phyloP scores from a whole-genome alignment of 768 basidiomycete genomes.

The Boletus fagicola region DNA sequence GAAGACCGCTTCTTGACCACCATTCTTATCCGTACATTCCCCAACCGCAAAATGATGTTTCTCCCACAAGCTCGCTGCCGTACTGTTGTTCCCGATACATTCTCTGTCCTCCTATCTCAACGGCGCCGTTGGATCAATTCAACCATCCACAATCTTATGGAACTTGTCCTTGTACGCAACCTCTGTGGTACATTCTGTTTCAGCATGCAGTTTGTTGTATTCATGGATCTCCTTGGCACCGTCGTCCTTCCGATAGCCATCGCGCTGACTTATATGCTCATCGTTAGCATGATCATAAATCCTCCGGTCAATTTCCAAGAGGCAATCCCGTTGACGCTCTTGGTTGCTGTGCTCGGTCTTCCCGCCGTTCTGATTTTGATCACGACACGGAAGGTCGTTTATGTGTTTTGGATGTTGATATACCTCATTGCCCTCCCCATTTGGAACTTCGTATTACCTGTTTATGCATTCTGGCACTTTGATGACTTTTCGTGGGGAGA shows the following conservation, averaged over 20 bases:
- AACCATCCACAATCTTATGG: constrained; percentile 99
- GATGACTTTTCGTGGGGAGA: constrained; percentile 99
- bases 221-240: constrained; percentile 93
- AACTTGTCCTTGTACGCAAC: constrained; percentile 93
- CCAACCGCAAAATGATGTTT: constrained; percentile 99
- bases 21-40: constrained; percentile 93
- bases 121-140: constrained; percentile 99
- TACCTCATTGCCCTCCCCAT: constrained; percentile 91
- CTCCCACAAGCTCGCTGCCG: constrained; percentile 93
- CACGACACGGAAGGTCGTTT: constrained; percentile 92
- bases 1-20: constrained; percentile 99
- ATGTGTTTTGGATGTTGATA: constrained; percentile 97
- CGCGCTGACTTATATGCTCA: constrained; percentile 81
- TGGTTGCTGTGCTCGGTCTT: constrained; percentile 88
- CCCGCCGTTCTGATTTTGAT: constrained; percentile 91
- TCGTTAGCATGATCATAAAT: constrained; percentile 72
- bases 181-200: constrained; percentile 99
- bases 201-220: constrained; percentile 99
- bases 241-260: constrained; percentile 95
- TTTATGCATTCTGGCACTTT: constrained; percentile 99
- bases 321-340: constrained; percentile 89
- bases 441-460: constrained; percentile 93
- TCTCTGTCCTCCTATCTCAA: constrained; percentile 89
- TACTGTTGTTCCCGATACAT: constrained; percentile 95
- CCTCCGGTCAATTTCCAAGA: constrained; percentile 87